Conservation (phyloP, 1,284 basidiomycete species). For the Cerrena zonata region DNA sequence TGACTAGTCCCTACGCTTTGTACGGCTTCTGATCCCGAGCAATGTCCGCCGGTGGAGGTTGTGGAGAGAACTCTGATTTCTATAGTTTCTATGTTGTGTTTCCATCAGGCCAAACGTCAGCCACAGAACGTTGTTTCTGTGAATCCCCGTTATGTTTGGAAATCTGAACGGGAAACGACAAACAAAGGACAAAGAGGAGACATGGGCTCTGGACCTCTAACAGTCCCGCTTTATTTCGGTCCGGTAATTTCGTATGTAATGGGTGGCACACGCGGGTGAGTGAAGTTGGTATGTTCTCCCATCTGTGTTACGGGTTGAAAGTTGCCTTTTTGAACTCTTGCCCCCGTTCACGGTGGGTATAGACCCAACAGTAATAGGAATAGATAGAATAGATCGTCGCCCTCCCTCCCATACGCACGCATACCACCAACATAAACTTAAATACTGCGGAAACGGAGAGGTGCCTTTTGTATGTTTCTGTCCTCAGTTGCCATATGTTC, state of each 20-base stretch:
- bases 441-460: too few species aligned
- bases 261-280: too few species aligned
- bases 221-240: not conserved
- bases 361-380: too few species aligned
- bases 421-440: too few species aligned
- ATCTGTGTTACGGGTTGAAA: not conserved
- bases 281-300: too few species aligned
- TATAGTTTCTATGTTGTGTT: constrained; percentile 1
- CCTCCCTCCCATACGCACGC: too few species aligned
- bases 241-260: not conserved
- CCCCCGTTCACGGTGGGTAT: too few species aligned
- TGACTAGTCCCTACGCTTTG: too few species aligned
- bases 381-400: too few species aligned
- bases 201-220: not conserved
- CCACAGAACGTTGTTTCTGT: not conserved
- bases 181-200: too few species aligned
- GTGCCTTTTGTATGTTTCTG: not conserved
- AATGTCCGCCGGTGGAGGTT: constrained; percentile 1
- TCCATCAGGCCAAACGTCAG: not conserved
- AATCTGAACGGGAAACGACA: not conserved
- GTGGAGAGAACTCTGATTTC: too few species aligned
- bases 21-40: not conserved
- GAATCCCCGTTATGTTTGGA: not conserved
- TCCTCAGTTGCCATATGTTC: not conserved
- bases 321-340: not conserved